Base-by-base conservation (phyloP, 2,329 filamentous ascomycete genomes). In the Exophiala lecanii-corni region DNA sequence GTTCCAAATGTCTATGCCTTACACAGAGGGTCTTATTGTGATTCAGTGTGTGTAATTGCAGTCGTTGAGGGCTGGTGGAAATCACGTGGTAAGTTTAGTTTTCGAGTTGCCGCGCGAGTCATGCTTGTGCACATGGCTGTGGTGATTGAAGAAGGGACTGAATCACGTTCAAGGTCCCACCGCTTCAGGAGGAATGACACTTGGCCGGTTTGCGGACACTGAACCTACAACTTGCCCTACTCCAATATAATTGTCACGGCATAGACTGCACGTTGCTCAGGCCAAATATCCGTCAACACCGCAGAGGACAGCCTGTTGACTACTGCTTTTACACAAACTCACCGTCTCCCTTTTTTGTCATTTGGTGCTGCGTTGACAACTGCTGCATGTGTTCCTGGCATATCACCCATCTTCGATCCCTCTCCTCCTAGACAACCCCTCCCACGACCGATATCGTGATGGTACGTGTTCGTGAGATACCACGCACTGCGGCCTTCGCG, bases 391-490 rank as follows among this genome's bases (percentile, higher is more conserved):
- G 21, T 47, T 42, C 36, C 39, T 41, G 43, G n/a, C n/a, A n/a
- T n/a, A n/a, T n/a, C 39, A 44, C 15, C 18, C 39, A 38, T 45
- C 40, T 42, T 41, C 34, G 41, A 18, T 34, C 21, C 46, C 40
- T 16, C 34, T 50, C 17, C 47, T 40, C 47, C 45, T 35, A 41
- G 45, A 45, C 35, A 41, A 6, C 6, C 23, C 54, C 56, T 53
- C 42, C 53, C 44, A 48, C 45, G 45, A 31, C 26, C 51, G 42
- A 28, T 36, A 19, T 59, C 65, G 70, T 58, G 67, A 98, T 98
- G 92, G 91, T 96, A 69, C 86, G 89, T 72, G 76, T 97, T 68
- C 82, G 91, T 75, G 89, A 97, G 74, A 94, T 98, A 62, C 86
- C 89, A 65, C 82, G 92, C 70, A 98, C 92, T 60, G 92, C 91